Evolutionary conservation across 331 rosid genomes (phyloP).

Genomic region (Prunus yedoensis): DNA sequence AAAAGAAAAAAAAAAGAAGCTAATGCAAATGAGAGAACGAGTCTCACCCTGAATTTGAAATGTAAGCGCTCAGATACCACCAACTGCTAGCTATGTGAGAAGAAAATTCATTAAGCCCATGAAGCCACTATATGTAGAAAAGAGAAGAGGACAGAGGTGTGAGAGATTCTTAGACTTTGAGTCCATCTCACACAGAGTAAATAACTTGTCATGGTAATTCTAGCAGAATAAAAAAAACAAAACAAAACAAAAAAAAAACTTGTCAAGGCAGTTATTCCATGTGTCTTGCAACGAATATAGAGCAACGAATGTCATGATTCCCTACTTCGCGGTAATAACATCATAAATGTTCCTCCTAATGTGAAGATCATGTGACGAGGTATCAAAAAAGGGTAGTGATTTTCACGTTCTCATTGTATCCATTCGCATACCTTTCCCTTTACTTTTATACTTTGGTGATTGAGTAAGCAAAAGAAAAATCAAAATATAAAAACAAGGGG

Average conservation of each 20-base stretch:
- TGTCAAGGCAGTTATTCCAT: background rate
- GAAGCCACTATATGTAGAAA: background rate
- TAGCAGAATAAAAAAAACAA: background rate
- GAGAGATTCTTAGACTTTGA: too few species aligned
- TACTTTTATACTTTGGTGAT: too few species aligned
- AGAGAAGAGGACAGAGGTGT: too few species aligned
- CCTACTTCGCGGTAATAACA: background rate
- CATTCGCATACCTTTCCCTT: background rate
- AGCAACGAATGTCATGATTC: background rate
- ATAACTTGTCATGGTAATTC: conserved; percentile 5
- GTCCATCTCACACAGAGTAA: background rate
- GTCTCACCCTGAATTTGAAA: background rate
- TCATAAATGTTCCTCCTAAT: background rate
- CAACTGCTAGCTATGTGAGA: background rate
- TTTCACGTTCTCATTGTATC: too few species aligned
- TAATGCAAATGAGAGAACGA: background rate
- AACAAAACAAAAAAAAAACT: background rate
- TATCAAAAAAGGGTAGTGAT: background rate
- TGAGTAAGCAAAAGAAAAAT: too few species aligned
- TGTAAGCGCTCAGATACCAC: background rate
- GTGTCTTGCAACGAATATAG: too few species aligned
- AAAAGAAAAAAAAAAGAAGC: too few species aligned
- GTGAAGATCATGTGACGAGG: too few species aligned
- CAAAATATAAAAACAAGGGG: too few species aligned
- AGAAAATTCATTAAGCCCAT: background rate